phyloP scores from a whole-genome alignment of 2,329 filamentous ascomycete genomes.

The Diaporthe citriasiana region DNA sequence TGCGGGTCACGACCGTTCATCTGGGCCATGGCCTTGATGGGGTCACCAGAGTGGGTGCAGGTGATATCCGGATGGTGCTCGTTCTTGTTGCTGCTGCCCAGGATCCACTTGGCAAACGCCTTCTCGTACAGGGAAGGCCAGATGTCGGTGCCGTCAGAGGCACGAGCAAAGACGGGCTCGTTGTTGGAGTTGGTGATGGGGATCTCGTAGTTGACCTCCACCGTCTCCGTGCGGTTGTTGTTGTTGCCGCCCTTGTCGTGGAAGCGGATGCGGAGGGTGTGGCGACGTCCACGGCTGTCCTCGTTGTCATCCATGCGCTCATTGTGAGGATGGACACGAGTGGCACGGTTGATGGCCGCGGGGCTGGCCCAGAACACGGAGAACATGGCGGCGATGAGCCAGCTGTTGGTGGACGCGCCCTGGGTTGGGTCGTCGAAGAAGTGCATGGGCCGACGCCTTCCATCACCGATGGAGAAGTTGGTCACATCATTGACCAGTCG shows the following conservation, averaged over 20 bases:
- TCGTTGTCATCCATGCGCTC: conserved; percentile 44
- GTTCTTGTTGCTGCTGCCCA: conserved; percentile 42
- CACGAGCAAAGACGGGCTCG: conserved; percentile 58
- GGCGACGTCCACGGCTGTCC: conserved; percentile 44
- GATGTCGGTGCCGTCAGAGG: conserved; percentile 57
- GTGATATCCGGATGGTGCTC: conserved; percentile 58
- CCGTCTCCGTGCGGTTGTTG: conserved; percentile 43
- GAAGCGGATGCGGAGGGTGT: conserved; percentile 52
- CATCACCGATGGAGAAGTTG: conserved; percentile 44
- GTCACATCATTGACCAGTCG: conserved; percentile 50
- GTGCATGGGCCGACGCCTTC: conserved; percentile 36
- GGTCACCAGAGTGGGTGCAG: conserved; percentile 57
- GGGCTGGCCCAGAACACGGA: conserved; percentile 61
- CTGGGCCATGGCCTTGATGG: conserved; percentile 61
- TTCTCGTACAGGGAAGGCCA: conserved; percentile 64
- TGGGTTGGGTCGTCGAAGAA: conserved; percentile 60
- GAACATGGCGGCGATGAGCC: conserved; percentile 61
- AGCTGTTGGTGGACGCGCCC: conserved; percentile 58
- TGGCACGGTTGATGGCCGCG: conserved; percentile 56
- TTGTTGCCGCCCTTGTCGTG: conserved; percentile 61
- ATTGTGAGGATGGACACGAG: conserved; percentile 42
- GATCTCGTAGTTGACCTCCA: conserved; percentile 60
- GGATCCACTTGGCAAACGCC: conserved; percentile 62
- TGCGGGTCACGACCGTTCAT: conserved; percentile 48
- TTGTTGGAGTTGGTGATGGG: conserved; percentile 60